phyloP scores from a whole-genome alignment of 2,329 filamentous ascomycete species.

The Bipolaris oryzae region DNA sequence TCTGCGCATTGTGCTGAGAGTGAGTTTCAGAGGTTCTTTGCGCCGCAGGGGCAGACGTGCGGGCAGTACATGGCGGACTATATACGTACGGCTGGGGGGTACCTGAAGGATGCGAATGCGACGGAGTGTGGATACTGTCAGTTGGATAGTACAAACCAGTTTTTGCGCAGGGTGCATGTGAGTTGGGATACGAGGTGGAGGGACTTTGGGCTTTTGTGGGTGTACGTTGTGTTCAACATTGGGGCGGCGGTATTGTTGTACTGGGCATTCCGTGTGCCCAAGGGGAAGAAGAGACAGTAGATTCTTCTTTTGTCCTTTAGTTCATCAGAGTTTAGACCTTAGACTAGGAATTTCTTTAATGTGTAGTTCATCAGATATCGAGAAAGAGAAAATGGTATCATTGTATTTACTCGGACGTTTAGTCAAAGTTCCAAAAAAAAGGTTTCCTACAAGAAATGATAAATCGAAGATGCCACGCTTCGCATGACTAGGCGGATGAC shows the following conservation, averaged over 20 bases:
- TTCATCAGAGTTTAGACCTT: too few relatives aligned
- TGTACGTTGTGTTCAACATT: conserved; percentile 59
- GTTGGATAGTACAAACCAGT: conserved; percentile 55
- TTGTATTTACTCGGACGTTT: too few relatives aligned
- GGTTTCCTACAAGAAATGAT: conserved; percentile 22
- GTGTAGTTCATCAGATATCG: too few relatives aligned
- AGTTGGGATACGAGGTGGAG: conserved; percentile 64
- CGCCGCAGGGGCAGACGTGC: conserved; percentile 49
- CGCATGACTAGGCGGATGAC: background rate
- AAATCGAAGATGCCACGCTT: conserved; percentile 13
- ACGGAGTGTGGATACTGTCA: conserved; percentile 58
- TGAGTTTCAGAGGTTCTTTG: conserved; percentile 51
- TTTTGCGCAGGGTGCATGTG: conserved; percentile 51
- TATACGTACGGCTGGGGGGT: conserved; percentile 48
- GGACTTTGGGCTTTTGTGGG: conserved; percentile 59
- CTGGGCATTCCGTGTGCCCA: conserved; percentile 59
- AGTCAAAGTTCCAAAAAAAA: background rate
- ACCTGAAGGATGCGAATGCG: conserved; percentile 51
- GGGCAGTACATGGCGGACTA: conserved; percentile 54
- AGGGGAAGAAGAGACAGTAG: conserved; percentile 50
- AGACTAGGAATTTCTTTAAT: too few relatives aligned
- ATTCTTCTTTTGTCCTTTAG: background rate
- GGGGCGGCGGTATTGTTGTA: conserved; percentile 57
- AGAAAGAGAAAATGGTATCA: too few relatives aligned
- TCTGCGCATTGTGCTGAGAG: conserved; percentile 55